Evolutionary conservation across 2,329 filamentous ascomycete genomes (phyloP).

Genomic region (Helotiales sp.): DNA sequence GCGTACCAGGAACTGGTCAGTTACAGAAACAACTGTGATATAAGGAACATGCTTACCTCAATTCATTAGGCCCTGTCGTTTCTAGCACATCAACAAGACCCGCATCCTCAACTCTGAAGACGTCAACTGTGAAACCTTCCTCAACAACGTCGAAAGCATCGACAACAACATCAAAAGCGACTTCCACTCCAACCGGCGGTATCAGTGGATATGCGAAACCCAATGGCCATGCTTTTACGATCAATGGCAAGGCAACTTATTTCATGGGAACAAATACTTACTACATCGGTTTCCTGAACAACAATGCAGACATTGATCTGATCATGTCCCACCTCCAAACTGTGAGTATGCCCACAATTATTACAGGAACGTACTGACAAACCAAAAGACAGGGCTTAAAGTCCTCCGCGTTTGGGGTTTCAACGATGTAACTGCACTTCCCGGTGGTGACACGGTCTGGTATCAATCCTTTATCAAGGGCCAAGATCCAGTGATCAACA

Average conservation of each 20-base stretch:
- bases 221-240: conserved; percentile 45
- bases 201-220: conserved; percentile 34
- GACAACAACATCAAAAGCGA: conserved; percentile 14
- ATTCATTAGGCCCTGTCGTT: background rate
- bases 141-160: conserved; percentile 10
- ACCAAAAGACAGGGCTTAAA: conserved; percentile 55
- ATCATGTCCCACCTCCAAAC: conserved; percentile 53
- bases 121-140: background rate
- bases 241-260: conserved; percentile 54
- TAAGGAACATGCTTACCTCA: background rate
- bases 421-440: conserved; percentile 57
- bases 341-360: conserved; percentile 21
- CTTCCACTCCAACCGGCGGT: conserved; percentile 12
- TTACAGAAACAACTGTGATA: background rate
- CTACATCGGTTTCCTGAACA: conserved; percentile 59
- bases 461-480: conserved; percentile 50
- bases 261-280: conserved; percentile 59
- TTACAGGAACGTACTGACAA: background rate
- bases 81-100: conserved; percentile 25
- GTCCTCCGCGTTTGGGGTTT: conserved; percentile 68
- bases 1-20: conserved; percentile 35
- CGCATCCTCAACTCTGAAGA: background rate
- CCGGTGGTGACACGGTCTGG: conserved; percentile 49
- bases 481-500: conserved; percentile 63
- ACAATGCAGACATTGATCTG: conserved; percentile 59